Evolutionary conservation across 768 basidiomycete genomes (phyloP).

Genomic region (Mycena galopus): DNA sequence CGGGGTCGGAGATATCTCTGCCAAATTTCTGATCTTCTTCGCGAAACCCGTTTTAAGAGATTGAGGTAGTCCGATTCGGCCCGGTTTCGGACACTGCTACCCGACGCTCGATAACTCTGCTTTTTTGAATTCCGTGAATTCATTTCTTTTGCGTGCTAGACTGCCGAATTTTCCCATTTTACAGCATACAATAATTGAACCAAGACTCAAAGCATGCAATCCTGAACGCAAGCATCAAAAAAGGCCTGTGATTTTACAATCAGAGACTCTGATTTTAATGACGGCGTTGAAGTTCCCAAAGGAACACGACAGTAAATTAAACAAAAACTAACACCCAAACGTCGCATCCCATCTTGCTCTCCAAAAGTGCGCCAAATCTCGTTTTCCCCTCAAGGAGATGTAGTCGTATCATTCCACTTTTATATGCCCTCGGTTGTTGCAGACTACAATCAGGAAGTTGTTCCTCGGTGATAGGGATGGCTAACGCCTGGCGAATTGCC

Average conservation of each 20-base stretch:
- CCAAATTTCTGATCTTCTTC: constrained; percentile 21
- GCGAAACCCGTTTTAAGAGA: not conserved
- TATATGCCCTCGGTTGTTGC: not conserved
- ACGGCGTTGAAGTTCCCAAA: too few relatives aligned
- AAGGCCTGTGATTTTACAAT: too few relatives aligned
- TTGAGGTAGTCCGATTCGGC: not conserved
- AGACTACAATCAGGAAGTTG: constrained; percentile 2
- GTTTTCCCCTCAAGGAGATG: constrained; percentile 17
- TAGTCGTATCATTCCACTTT: constrained; percentile 9
- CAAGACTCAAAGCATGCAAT: too few relatives aligned
- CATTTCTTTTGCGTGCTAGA: too few relatives aligned
- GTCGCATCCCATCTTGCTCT: constrained; percentile 14
- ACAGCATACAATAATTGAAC: too few relatives aligned
- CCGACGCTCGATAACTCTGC: too few relatives aligned
- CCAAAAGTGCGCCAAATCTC: constrained; percentile 18
- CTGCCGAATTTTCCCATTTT: too few relatives aligned
- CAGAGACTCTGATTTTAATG: too few relatives aligned
- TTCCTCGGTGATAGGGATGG: constrained; percentile 4
- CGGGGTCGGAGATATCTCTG: constrained; percentile 22
- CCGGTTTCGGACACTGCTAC: too few relatives aligned
- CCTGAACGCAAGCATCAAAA: too few relatives aligned
- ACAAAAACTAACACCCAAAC: constrained; percentile 17
- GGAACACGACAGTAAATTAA: not conserved
- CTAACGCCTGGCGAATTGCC: not conserved
- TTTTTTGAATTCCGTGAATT: too few relatives aligned